These are phyloP conservation scores for Hyparrhenia diplandra DNA, from an alignment of 176 grass and related monocot species.

Conservation along the genomic window DNA sequence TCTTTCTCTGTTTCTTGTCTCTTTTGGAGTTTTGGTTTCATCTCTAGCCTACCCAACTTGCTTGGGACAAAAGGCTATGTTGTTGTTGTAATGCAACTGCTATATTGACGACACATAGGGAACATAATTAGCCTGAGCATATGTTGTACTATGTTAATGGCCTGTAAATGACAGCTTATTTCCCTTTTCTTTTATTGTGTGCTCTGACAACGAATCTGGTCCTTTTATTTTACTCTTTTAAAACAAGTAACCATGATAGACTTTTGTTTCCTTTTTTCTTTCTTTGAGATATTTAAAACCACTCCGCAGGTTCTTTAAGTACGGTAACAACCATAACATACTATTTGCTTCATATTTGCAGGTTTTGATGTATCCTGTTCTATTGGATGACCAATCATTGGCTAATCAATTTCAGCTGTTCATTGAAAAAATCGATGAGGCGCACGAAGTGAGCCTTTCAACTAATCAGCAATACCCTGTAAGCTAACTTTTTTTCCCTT, in stretches of 20 bases:
- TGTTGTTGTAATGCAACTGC: neutral
- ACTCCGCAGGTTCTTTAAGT: constrained; percentile 10
- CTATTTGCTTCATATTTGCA: constrained; percentile 25
- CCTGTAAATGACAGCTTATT: neutral
- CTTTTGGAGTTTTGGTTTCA: too few relatives aligned
- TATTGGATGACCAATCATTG: constrained; percentile 74
- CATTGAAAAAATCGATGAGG: constrained; percentile 84
- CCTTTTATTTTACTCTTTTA: neutral
- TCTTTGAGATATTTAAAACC: neutral
- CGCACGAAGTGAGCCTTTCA: constrained; percentile 77
- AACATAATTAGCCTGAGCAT: neutral
- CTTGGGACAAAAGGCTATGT: too few relatives aligned
- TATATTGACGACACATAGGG: neutral
- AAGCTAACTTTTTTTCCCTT: constrained; percentile 33
- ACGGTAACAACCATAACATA: constrained; percentile 7
- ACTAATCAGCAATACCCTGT: constrained; percentile 92
- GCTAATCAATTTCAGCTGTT: constrained; percentile 86
- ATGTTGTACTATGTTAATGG: neutral
- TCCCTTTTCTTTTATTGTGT: neutral
- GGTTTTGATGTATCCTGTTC: constrained; percentile 80
- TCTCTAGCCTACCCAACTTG: too few relatives aligned
- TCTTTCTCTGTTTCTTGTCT: too few relatives aligned
- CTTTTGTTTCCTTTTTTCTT: neutral
- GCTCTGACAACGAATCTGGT: constrained; percentile 4
- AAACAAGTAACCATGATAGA: neutral